A percentile compares a stretch with the other conserved stretches of the same genome.
Conservation (phyloP, 163 green algal species). For the Chlamydomonas reinhardtii region DNA sequence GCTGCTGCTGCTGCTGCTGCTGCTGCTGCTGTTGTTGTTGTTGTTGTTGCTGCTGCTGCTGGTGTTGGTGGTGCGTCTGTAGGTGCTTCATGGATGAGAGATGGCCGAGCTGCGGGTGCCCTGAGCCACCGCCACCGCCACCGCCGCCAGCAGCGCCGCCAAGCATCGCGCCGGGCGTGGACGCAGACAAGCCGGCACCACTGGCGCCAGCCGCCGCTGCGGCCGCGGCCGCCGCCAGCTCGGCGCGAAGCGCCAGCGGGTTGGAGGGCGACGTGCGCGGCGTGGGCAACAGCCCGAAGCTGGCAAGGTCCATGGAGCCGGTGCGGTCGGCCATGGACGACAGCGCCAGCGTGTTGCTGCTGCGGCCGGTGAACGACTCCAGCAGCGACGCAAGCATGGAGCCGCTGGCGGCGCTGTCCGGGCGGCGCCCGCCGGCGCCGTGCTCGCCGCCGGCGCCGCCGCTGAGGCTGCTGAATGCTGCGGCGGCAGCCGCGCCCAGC, state of each 20-base stretch:
- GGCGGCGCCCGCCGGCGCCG: background rate
- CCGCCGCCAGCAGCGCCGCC: no score
- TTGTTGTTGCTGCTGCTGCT: no score
- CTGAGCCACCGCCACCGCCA: no score
- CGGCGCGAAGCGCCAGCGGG: background rate
- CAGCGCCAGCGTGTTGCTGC: constrained; percentile 2
- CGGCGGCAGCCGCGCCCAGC: constrained; percentile 16
- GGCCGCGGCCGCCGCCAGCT: background rate
- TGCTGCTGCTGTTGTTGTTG: no score
- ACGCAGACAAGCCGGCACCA: no score
- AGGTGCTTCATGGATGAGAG: no score
- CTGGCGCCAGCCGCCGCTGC: background rate
- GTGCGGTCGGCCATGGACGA: background rate
- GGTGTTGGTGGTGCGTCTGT: no score
- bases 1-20: no score
- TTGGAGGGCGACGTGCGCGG: constrained; percentile 3
- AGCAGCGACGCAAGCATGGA: constrained; percentile 28
- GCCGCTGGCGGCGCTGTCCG: background rate
- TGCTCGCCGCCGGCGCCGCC: background rate
- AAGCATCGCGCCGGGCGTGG: no score
- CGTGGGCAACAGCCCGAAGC: background rate
- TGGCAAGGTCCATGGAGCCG: constrained; percentile 5
- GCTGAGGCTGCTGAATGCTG: background rate
- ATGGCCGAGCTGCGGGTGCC: no score
- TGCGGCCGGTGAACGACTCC: constrained; percentile 27